Percentiles rank a stretch among this genome's conserved stretches.
Conservation (phyloP, 164 flowering plant genomes). For the Paratinospora sagittata region DNA sequence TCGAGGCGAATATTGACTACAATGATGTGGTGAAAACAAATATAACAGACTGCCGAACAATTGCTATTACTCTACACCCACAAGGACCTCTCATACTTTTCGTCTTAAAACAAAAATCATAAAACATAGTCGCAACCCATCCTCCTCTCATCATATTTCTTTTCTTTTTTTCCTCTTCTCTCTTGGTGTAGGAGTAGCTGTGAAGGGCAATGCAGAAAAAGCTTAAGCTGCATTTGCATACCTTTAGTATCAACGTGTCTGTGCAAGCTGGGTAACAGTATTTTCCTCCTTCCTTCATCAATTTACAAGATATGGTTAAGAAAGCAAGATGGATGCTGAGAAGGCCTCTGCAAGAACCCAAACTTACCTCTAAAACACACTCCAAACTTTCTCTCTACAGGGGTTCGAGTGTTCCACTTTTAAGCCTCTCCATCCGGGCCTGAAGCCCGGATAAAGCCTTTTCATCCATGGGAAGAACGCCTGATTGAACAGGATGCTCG, state of each 20-base stretch:
- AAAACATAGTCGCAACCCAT: background rate
- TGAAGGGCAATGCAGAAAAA: background rate
- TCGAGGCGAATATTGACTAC: too few species aligned
- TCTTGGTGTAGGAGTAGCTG: background rate
- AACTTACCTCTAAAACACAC: background rate
- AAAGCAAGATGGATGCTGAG: background rate
- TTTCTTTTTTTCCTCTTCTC: background rate
- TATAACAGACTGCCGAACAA: too few species aligned
- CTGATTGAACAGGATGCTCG: constrained; percentile 41
- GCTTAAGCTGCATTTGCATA: background rate
- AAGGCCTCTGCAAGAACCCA: too few species aligned
- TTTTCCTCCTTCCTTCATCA: background rate
- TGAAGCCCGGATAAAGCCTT: constrained; percentile 93
- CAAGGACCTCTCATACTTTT: background rate
- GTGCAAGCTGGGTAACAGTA: background rate
- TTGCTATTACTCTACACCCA: background rate
- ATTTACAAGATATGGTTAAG: background rate
- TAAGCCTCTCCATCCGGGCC: constrained; percentile 97
- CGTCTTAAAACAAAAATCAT: background rate
- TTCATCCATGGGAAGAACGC: constrained; percentile 88
- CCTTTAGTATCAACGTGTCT: background rate
- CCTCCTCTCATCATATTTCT: background rate
- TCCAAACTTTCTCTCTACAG: constrained; percentile 23
- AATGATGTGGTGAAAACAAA: too few species aligned
- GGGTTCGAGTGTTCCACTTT: constrained; percentile 73